These are phyloP conservation scores for Aspergillus panamensis DNA, from an alignment of 495 filamentous ascomycete genomes.

Conservation along the genomic window DNA sequence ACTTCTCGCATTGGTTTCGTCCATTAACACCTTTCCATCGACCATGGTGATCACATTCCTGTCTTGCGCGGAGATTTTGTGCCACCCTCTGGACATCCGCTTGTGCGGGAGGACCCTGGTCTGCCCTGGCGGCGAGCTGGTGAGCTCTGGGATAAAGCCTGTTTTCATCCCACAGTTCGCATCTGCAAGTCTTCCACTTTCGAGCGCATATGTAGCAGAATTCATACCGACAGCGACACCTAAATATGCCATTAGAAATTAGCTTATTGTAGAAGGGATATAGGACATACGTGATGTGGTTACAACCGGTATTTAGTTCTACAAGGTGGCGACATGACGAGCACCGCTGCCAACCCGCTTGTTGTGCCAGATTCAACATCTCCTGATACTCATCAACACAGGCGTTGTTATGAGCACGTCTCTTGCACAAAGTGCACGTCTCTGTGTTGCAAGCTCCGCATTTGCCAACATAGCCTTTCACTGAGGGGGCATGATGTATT, in stretches of 20 bases:
- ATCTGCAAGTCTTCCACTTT: constrained; percentile 50
- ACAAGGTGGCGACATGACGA: constrained; percentile 10
- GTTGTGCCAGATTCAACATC: too few relatives aligned
- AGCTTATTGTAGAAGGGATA: not conserved
- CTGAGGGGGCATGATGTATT: too few relatives aligned
- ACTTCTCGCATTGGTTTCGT: too few relatives aligned
- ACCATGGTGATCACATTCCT: too few relatives aligned
- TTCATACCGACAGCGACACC: constrained; percentile 16
- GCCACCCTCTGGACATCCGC: constrained; percentile 1
- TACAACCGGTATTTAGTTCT: constrained; percentile 23
- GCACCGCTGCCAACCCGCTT: too few relatives aligned
- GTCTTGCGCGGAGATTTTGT: too few relatives aligned
- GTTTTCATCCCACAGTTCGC: constrained; percentile 38
- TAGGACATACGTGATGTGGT: constrained; percentile 27
- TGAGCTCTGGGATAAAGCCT: constrained; percentile 28
- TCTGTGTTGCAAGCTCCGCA: too few relatives aligned
- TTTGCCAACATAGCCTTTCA: too few relatives aligned
- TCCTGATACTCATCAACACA: too few relatives aligned
- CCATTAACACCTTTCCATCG: too few relatives aligned
- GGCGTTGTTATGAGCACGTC: too few relatives aligned
- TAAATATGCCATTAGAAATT: not conserved
- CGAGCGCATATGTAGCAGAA: constrained; percentile 26
- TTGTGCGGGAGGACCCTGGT: not conserved
- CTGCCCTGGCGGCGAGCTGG: constrained; percentile 7
- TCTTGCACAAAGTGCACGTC: too few relatives aligned